Conservation (phyloP, 129 eudicot species). For the Pulicaria dysenterica region DNA sequence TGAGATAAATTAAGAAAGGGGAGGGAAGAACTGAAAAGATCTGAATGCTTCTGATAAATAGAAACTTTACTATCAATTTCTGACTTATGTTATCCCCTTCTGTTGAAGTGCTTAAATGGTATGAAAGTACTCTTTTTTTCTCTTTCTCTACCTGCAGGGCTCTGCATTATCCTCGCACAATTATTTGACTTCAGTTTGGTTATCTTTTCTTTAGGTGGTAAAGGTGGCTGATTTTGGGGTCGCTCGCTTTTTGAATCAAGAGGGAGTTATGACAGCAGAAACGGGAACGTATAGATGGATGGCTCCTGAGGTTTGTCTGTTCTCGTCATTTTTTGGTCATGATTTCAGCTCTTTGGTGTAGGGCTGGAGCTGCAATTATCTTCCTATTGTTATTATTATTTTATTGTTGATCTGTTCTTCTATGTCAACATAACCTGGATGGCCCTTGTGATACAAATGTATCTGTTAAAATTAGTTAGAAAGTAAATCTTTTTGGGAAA, state of each 20-base stretch:
- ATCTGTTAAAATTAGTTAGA: neutral
- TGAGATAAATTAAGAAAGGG: too few relatives aligned
- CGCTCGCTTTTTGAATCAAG: constrained; percentile 85
- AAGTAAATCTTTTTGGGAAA: neutral
- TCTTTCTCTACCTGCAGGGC: constrained; percentile 1
- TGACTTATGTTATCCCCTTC: neutral
- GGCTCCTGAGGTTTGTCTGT: constrained; percentile 90
- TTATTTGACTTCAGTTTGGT: neutral
- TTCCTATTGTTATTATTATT: neutral
- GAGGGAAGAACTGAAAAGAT: too few relatives aligned
- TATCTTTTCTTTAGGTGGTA: constrained; percentile 58
- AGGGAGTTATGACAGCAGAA: constrained; percentile 98
- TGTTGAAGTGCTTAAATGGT: neutral
- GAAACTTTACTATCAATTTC: neutral
- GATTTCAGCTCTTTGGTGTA: too few relatives aligned
- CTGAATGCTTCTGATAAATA: neutral
- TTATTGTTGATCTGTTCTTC: neutral
- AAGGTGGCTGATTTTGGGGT: constrained; percentile 99
- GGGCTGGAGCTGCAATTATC: neutral
- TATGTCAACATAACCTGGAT: neutral
- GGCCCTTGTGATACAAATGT: neutral
- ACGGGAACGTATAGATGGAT: constrained; percentile 99
- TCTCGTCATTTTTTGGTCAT: neutral
- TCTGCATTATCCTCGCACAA: constrained; percentile 4
- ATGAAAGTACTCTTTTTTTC: constrained; percentile 2